These are phyloP conservation scores for Fusarium duplospermum DNA, from an alignment of 2,329 filamentous ascomycete genomes.

Conservation along the genomic window DNA sequence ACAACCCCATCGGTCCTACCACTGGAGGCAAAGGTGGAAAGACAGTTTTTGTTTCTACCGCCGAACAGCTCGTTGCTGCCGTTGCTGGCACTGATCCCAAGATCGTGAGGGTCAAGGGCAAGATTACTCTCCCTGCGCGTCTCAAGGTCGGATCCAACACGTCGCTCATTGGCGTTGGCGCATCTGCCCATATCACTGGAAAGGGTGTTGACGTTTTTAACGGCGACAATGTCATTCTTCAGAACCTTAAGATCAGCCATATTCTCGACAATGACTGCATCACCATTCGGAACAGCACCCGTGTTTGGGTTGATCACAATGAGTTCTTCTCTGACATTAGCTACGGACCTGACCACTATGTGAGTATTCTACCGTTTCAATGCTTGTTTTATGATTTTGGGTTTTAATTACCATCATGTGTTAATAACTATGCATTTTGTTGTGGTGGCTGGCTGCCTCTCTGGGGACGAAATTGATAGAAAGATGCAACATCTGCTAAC, in stretches of 20 bases:
- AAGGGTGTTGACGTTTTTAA: constrained; percentile 51
- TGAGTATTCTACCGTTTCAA: background rate
- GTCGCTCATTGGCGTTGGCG: constrained; percentile 53
- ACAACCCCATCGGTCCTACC: constrained; percentile 53
- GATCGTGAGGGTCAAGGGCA: constrained; percentile 56
- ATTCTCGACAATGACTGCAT: constrained; percentile 57
- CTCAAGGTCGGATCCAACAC: constrained; percentile 60
- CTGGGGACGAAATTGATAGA: background rate
- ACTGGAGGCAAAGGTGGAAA: constrained; percentile 58
- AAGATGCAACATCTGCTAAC: background rate
- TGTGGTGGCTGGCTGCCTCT: background rate
- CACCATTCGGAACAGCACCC: constrained; percentile 57
- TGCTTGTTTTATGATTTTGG: background rate
- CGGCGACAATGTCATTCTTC: constrained; percentile 54
- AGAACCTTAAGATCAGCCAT: constrained; percentile 51
- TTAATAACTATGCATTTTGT: background rate
- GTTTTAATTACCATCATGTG: background rate
- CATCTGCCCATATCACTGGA: constrained; percentile 50
- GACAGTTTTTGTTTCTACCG: constrained; percentile 58
- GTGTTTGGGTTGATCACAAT: constrained; percentile 61
- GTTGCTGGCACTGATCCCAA: constrained; percentile 55
- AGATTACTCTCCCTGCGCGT: constrained; percentile 49
- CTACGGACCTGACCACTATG: constrained; percentile 53
- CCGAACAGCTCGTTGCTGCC: constrained; percentile 56
- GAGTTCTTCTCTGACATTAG: constrained; percentile 58